A percentile compares a stretch with the other conserved stretches of the same genome.
phyloP scores from a whole-genome alignment of 768 basidiomycete species.

The Mrakia hoshinonis region DNA sequence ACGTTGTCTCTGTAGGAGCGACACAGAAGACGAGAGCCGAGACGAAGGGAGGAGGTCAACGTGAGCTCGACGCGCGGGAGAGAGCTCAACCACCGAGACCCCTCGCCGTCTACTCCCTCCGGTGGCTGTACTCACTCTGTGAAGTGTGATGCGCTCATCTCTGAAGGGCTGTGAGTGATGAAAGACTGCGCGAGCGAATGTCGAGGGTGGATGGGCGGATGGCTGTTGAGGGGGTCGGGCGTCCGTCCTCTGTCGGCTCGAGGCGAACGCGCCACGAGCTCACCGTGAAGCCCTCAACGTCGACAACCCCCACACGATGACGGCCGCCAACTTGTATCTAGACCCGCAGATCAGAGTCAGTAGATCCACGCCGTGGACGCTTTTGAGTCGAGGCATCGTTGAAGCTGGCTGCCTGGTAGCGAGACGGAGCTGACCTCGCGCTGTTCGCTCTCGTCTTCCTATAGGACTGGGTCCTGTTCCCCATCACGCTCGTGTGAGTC shows the following conservation, averaged over 20 bases:
- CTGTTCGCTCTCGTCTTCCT: background rate
- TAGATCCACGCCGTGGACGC: constrained; percentile 46
- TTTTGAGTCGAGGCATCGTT: background rate
- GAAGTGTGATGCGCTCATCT: too few species aligned
- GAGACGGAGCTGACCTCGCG: background rate
- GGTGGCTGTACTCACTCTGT: too few species aligned
- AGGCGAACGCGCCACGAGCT: background rate
- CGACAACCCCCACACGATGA: constrained; percentile 1
- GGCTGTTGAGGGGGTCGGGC: background rate
- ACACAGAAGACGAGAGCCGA: background rate
- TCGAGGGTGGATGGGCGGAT: too few species aligned
- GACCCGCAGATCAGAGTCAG: constrained; percentile 83
- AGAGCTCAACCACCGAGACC: too few species aligned
- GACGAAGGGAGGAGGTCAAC: background rate
- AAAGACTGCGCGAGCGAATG: too few species aligned
- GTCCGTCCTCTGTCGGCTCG: background rate
- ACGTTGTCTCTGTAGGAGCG: background rate
- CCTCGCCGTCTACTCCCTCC: too few species aligned
- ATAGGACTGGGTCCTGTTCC: constrained; percentile 61
- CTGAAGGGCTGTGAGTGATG: too few species aligned
- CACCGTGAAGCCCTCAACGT: background rate
- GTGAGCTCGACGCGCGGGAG: too few species aligned
- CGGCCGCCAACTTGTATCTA: constrained; percentile 50
- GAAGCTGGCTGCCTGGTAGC: background rate
- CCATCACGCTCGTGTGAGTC: constrained; percentile 84